Conservation (phyloP, 164 flowering plant species). For the Chloranthus sessilifolius region DNA sequence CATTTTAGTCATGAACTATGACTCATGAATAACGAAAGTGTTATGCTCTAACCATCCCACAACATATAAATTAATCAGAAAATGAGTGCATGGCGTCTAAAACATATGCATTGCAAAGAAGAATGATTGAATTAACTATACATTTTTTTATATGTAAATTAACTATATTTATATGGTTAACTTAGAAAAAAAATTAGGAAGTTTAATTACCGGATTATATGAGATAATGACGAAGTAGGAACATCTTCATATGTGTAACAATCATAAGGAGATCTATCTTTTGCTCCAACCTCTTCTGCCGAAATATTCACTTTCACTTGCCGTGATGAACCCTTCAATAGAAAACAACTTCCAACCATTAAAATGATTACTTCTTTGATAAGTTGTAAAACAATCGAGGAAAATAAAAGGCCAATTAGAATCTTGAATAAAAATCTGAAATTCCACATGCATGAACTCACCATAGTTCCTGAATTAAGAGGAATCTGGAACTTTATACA, state of each 20-base stretch:
- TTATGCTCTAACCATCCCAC: no score
- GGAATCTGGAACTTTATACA: slow-evolving; percentile 35
- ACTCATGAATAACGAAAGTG: no score
- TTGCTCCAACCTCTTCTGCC: slow-evolving; percentile 58
- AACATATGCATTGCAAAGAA: no score
- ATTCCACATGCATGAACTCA: slow-evolving; percentile 21
- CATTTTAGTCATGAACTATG: no score
- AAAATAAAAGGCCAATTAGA: neutral
- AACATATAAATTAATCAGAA: no score
- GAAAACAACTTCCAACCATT: neutral
- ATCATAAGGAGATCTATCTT: slow-evolving; percentile 54
- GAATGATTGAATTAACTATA: no score
- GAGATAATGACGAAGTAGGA: slow-evolving; percentile 46
- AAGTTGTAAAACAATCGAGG: neutral
- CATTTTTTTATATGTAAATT: no score
- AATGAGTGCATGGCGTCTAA: no score
- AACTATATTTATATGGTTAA: no score
- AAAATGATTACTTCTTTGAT: neutral
- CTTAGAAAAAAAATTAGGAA: no score
- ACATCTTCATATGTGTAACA: slow-evolving; percentile 36
- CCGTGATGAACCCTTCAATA: slow-evolving; percentile 17
- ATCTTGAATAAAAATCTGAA: neutral
- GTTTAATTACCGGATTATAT: slow-evolving; percentile 45
- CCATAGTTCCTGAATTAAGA: slow-evolving; percentile 32
- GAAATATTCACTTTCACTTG: slow-evolving; percentile 39